Evolutionary conservation across 139 green algal species (phyloP).

Genomic region (Chlorella vulgaris): DNA sequence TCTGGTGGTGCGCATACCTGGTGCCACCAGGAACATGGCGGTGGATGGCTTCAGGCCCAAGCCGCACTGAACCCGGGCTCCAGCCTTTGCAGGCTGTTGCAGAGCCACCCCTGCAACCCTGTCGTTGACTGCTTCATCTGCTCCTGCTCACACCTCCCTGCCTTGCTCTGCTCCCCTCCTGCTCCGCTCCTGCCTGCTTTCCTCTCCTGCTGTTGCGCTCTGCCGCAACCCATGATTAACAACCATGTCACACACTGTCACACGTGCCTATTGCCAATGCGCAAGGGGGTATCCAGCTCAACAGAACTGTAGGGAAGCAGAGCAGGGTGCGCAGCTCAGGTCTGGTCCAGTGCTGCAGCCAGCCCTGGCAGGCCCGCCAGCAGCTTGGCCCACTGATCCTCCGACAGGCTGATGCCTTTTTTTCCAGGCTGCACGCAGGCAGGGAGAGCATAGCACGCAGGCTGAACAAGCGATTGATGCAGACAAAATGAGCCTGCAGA

Average conservation of each 20-base stretch:
- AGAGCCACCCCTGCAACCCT: too few relatives aligned
- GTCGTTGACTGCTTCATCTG: not conserved
- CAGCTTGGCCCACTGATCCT: conserved; percentile 58
- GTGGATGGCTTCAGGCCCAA: conserved; percentile 87
- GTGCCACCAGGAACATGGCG: conserved; percentile 94
- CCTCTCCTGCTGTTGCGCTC: not conserved
- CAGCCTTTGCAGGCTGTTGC: too few relatives aligned
- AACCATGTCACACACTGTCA: not conserved
- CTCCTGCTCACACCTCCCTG: too few relatives aligned
- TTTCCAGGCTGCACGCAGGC: conserved; percentile 33
- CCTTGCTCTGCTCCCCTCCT: not conserved
- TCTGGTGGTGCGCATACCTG: conserved; percentile 87
- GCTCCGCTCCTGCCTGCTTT: not conserved
- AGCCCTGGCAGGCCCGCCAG: conserved; percentile 34
- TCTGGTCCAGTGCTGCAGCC: not conserved
- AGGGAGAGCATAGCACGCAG: too few relatives aligned
- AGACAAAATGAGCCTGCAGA: too few relatives aligned
- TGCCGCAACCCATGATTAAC: not conserved
- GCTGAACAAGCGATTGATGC: too few relatives aligned
- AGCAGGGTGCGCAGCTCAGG: conserved; percentile 3
- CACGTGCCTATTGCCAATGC: too few relatives aligned
- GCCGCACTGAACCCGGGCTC: conserved; percentile 68
- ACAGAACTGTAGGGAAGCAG: too few relatives aligned
- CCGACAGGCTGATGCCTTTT: conserved; percentile 63
- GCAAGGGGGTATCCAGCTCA: too few relatives aligned